A percentile compares a stretch with the other conserved stretches of the same genome.
Evolutionary conservation across 192 early-diverging fungal species (phyloP).

Genomic region (Glomus cerebriforme): DNA sequence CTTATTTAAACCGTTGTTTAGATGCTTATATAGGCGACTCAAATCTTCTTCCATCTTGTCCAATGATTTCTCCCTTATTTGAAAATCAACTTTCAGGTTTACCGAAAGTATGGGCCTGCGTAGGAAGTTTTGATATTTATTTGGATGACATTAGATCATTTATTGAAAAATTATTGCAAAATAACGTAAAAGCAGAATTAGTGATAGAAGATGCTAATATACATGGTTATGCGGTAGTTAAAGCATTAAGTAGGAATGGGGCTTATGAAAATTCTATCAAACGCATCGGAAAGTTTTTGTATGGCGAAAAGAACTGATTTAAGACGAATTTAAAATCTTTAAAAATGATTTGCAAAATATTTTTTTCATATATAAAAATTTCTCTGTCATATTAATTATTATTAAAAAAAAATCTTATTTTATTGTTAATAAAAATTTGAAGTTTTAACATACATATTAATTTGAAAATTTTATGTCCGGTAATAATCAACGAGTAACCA

Average conservation of each 20-base stretch:
- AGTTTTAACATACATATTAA: too few species aligned
- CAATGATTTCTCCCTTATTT: constrained; percentile 21
- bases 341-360: too few species aligned
- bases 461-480: too few species aligned
- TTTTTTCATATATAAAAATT: too few species aligned
- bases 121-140: constrained; percentile 18
- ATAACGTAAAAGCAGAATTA: background rate
- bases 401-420: too few species aligned
- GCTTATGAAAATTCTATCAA: background rate
- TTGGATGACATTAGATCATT: constrained; percentile 9
- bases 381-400: too few species aligned
- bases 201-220: constrained; percentile 2
- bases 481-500: too few species aligned
- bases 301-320: background rate
- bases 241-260: background rate
- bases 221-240: constrained; percentile 16
- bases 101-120: constrained; percentile 11
- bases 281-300: background rate
- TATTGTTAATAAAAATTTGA: too few species aligned
- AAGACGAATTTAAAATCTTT: too few species aligned
- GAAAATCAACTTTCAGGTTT: constrained; percentile 3
- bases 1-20: background rate
- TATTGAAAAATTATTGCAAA: background rate
- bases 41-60: background rate
- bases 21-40: background rate